These are phyloP conservation scores for Pythium oligandrum DNA, from an alignment of 352 stramenopile species.

Conservation along the genomic window DNA sequence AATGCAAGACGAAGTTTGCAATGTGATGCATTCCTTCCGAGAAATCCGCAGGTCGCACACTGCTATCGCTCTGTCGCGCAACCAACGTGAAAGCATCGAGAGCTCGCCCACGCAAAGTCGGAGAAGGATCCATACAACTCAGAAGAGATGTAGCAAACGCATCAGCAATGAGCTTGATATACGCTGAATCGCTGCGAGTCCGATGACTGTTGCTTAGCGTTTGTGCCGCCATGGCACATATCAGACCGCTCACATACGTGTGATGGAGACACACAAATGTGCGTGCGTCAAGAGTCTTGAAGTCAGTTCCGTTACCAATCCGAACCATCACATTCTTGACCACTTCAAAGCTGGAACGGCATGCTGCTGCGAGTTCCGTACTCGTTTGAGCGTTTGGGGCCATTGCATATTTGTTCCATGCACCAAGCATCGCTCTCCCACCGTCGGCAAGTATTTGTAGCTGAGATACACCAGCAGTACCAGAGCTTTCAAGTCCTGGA, in stretches of 20 bases:
- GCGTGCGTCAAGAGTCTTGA: conserved; percentile 33
- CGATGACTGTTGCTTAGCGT: conserved; percentile 63
- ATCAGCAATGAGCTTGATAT: conserved; percentile 69
- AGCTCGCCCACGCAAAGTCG: conserved; percentile 43
- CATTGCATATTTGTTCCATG: conserved; percentile 70
- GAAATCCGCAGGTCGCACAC: conserved; percentile 45
- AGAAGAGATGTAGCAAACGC: conserved; percentile 72
- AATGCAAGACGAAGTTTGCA: conserved; percentile 74
- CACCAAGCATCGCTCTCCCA: conserved; percentile 60
- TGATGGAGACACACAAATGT: conserved; percentile 83
- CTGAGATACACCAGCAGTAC: not conserved
- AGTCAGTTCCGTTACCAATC: conserved; percentile 47
- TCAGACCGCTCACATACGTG: conserved; percentile 67
- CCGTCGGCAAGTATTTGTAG: conserved; percentile 65
- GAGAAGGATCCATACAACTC: conserved; percentile 67
- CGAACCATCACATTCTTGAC: conserved; percentile 70
- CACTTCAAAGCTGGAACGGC: conserved; percentile 72
- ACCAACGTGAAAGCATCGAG: conserved; percentile 53
- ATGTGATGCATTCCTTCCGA: conserved; percentile 65
- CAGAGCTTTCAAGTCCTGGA: too few species aligned
- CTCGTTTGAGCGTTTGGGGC: conserved; percentile 43
- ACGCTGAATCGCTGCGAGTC: conserved; percentile 43
- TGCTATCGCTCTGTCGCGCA: conserved; percentile 47
- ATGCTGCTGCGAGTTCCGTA: conserved; percentile 55
- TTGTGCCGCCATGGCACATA: conserved; percentile 75